Evolutionary conservation across 495 filamentous ascomycete genomes (phyloP), one percentile per base, ranked within the genome.

Genomic region (Staphylotrichum longicolle): DNA sequence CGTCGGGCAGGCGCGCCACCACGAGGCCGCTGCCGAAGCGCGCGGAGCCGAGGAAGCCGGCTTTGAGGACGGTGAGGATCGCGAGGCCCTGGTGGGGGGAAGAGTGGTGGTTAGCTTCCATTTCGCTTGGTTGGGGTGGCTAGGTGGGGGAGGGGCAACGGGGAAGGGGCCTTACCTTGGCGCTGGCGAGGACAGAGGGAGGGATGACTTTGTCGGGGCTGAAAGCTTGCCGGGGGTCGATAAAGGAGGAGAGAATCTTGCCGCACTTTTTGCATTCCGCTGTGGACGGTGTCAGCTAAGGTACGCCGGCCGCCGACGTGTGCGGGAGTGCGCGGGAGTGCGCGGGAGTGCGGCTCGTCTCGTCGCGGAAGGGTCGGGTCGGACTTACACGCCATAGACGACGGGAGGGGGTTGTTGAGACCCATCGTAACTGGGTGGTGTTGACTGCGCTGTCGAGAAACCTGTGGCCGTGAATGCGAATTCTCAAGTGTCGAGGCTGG

Each of bases 181-280:
- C 95, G 68, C 88, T 87, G 46, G 90, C 87, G 63, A 98, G 85
- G 67, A 98, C 84, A 47, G 88, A 84, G 3, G 95, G 94, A 45
- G 94, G 94, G 72, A 98, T 98, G 70, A 98, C 85, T 75, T 98
- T 98, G 73, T 98, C 94, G 40, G 94, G 94, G 4, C 93, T 91
- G 73, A 98, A 97, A 11, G 95, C 80, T 81, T 98, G 94, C 65
- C 85, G 84, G 15, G 94, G 95, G 70, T 98, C 94, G 66, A 98
- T 83, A 68, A 98, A 98, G 5, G 93, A 96, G 44, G 91, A 83
- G 50, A 98, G 84, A 66, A 98, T 97, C 78, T 94, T 96, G 61
- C 87, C 89, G 64, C 87, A 90, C 75, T 95, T 95, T 74, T 86
- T 91, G 78, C 91, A 95, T 76, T 96, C 91, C 74, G 86, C 88